Conservation (phyloP, 805 yeast genomes). For the Ogataea ganodermae region DNA sequence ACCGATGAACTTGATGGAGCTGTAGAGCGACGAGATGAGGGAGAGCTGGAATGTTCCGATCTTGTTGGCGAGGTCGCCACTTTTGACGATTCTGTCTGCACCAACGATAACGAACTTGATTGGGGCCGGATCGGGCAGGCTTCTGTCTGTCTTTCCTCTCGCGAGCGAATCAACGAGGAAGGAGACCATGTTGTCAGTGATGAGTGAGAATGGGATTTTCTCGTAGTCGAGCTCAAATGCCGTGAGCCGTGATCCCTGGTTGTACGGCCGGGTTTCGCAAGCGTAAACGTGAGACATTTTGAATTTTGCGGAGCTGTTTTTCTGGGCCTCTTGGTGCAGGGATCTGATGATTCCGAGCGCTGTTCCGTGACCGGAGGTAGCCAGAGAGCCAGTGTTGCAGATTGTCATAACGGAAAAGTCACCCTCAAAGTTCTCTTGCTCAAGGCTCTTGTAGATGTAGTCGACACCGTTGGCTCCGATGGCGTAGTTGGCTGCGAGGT, state of each 20-base stretch:
- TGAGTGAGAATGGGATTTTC: slow-evolving; percentile 79
- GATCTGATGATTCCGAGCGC: slow-evolving; percentile 92
- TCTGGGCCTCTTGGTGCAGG: slow-evolving; percentile 47
- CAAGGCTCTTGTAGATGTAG: slow-evolving; percentile 54
- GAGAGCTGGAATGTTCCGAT: slow-evolving; percentile 94
- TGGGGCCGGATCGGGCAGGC: slow-evolving; percentile 50
- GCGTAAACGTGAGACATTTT: slow-evolving; percentile 75
- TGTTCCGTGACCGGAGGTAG: slow-evolving; percentile 97
- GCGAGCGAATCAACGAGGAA: slow-evolving; percentile 59
- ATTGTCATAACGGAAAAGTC: slow-evolving; percentile 85
- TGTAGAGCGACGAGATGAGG: slow-evolving; percentile 61
- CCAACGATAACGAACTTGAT: slow-evolving; percentile 89
- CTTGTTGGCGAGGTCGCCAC: slow-evolving; percentile 96
- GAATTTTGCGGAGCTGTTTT: slow-evolving; percentile 34
- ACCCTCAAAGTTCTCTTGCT: slow-evolving; percentile 51
- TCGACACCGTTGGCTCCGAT: slow-evolving; percentile 82
- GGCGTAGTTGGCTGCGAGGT: slow-evolving; percentile 70
- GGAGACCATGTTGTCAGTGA: slow-evolving; percentile 91
- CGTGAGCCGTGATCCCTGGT: slow-evolving; percentile 93
- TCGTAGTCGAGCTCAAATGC: slow-evolving; percentile 89
- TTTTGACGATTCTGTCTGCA: slow-evolving; percentile 88
- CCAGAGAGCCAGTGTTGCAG: slow-evolving; percentile 95
- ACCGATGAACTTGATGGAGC: slow-evolving; percentile 78
- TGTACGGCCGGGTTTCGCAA: slow-evolving; percentile 93
- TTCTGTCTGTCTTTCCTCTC: slow-evolving; percentile 26